Percentiles rank a stretch among this genome's conserved stretches.
Evolutionary conservation across 768 basidiomycete genomes (phyloP).

Genomic region (Suillus paluster): DNA sequence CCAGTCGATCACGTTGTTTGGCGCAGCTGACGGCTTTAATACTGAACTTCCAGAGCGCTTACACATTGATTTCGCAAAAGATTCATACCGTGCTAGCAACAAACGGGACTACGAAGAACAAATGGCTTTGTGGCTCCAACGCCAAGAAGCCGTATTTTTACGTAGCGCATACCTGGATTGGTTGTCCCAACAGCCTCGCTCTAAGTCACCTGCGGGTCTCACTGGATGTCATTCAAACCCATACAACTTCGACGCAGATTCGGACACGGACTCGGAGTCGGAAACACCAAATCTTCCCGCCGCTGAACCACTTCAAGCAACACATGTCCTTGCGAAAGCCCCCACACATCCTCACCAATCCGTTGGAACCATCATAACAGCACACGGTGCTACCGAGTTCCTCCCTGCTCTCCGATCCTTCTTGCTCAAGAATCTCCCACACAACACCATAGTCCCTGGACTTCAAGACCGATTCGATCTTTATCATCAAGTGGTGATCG

Average conservation of each 20-base stretch:
- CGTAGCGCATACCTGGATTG: slow-evolving; percentile 35
- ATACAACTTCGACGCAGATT: background rate
- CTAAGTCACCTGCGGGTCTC: too few relatives aligned
- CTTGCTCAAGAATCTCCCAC: background rate
- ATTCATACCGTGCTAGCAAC: slow-evolving; percentile 28
- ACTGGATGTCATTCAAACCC: too few relatives aligned
- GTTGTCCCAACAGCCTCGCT: slow-evolving; percentile 1
- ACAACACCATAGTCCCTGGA: background rate
- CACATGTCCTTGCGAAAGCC: slow-evolving; percentile 6
- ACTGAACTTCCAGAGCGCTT: slow-evolving; percentile 43
- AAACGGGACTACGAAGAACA: slow-evolving; percentile 36
- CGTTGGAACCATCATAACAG: background rate
- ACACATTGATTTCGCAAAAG: slow-evolving; percentile 49
- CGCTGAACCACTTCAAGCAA: background rate
- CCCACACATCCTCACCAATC: background rate
- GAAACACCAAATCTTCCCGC: background rate
- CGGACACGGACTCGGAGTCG: background rate
- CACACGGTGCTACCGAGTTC: slow-evolving; percentile 11
- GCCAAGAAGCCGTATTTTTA: slow-evolving; percentile 37
- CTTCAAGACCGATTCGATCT: slow-evolving; percentile 5
- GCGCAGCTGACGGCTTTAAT: slow-evolving; percentile 38
- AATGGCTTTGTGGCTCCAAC: slow-evolving; percentile 44
- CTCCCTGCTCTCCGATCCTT: slow-evolving; percentile 8
- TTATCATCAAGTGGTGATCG: slow-evolving; percentile 6
- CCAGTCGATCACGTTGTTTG: slow-evolving; percentile 28